Evolutionary conservation across 2,329 filamentous ascomycete species (phyloP), one percentile per base, ranked within the genome.

Genomic region (Clonostachys rosea): DNA sequence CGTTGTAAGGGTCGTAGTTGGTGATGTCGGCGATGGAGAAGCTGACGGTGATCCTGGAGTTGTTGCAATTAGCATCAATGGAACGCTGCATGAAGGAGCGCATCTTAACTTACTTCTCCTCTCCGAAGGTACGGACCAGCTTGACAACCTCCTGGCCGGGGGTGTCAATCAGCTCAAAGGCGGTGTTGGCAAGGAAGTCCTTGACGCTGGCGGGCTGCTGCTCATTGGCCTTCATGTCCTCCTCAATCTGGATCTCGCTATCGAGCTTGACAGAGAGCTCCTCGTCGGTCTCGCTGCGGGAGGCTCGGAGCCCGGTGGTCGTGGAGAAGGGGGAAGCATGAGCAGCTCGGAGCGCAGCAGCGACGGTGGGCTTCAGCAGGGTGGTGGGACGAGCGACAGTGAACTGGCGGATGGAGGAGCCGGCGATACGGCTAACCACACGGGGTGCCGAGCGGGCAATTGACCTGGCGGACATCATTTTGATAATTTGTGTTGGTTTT

Each of bases 221-320:
- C 60, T 89, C 82, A 51, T 81, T 76, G 55, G 85, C 78, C 69
- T 86, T 85, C 69, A 91, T 84, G 62, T 91, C 85, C 60, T 83
- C 81, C 78, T 97, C 94, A 62, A 95, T 84, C 66, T 83, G 73
- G 55, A 95, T 76, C 74, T 96, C 91, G 62, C 83, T 85, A 55
- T 89, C 82, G 44, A 99, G 81, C 80, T 97, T 97, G 50, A 84
- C 82, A 39, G 84, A 80, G 46, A 99, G 84, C 71, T 96, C 90
- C 55, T 86, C 76, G 61, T 95, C 89, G 52, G 79, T 81, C 64
- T 81, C 76, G 43, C 62, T 63, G 14, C 68, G 58, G 16, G 69
- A 56, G 5, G 70, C 65, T 47, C 66, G 65, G 53, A 75, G 71
- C 51, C 73, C 57, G 34, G 51, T 52, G 14, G 65, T 62, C 20